These are phyloP conservation scores for Cystobasidium sp. DNA, from an alignment of 1,284 basidiomycete species.

Conservation along the genomic window DNA sequence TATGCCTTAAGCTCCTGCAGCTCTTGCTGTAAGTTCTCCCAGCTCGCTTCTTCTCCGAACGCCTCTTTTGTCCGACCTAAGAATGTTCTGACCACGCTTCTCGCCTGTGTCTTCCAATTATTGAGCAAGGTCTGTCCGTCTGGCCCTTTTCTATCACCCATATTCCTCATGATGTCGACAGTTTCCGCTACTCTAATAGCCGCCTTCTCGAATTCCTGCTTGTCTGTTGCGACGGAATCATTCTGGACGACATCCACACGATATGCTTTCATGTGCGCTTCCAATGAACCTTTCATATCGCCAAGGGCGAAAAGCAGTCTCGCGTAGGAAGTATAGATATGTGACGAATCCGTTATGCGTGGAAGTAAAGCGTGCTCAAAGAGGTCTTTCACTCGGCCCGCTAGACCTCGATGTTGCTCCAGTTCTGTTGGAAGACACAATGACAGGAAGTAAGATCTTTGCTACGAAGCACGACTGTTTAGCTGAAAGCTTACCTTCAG, in stretches of 20 bases:
- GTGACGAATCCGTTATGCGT: slow-evolving; percentile 69
- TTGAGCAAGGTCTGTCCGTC: slow-evolving; percentile 59
- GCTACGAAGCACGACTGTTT: slow-evolving; percentile 27
- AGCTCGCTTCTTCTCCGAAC: slow-evolving; percentile 87
- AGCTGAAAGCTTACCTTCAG: slow-evolving; percentile 49
- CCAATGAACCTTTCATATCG: slow-evolving; percentile 66
- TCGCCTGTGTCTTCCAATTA: slow-evolving; percentile 81
- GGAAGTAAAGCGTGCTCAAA: slow-evolving; percentile 79
- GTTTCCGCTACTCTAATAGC: slow-evolving; percentile 48
- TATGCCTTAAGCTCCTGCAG: slow-evolving; percentile 58
- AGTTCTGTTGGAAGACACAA: slow-evolving; percentile 43
- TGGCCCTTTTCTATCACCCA: slow-evolving; percentile 66
- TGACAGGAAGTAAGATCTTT: too few species aligned
- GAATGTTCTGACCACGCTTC: slow-evolving; percentile 85
- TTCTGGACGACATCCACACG: slow-evolving; percentile 72
- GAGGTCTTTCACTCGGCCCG: slow-evolving; percentile 67
- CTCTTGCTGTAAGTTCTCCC: slow-evolving; percentile 68
- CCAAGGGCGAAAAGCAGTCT: slow-evolving; percentile 74
- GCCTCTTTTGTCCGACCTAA: slow-evolving; percentile 70
- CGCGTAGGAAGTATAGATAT: slow-evolving; percentile 79
- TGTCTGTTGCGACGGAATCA: slow-evolving; percentile 60
- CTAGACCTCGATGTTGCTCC: slow-evolving; percentile 67
- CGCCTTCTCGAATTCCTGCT: slow-evolving; percentile 49
- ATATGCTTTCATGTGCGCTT: slow-evolving; percentile 82
- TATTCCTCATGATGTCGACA: slow-evolving; percentile 78